Percentiles rank a stretch among this genome's conserved stretches.
phyloP scores from a whole-genome alignment of 139 green algal species.

The Micromonas pusilla region DNA sequence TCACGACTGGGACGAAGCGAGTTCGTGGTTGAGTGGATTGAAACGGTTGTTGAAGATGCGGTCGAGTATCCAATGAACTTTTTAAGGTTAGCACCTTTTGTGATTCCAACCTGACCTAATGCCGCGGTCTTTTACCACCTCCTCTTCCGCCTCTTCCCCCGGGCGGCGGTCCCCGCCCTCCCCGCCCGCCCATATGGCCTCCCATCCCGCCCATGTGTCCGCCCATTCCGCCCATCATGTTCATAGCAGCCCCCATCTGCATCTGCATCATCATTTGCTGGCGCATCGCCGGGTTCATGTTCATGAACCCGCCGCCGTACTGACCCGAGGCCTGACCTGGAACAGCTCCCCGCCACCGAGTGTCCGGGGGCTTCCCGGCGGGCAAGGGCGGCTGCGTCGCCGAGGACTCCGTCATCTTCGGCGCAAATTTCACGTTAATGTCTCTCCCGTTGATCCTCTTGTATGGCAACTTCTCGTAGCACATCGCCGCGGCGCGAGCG shows the following conservation, averaged over 20 bases:
- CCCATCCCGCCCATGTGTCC: neutral
- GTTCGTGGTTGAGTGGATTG: conserved; percentile 79
- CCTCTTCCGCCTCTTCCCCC: too few species aligned
- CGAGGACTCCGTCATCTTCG: neutral
- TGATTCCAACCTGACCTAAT: too few species aligned
- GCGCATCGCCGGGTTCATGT: neutral
- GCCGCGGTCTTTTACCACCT: too few species aligned
- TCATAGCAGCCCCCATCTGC: conserved; percentile 17
- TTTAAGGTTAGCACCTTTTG: neutral
- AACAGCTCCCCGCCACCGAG: neutral
- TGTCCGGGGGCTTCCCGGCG: conserved; percentile 8
- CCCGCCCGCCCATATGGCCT: too few species aligned
- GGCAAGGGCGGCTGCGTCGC: neutral
- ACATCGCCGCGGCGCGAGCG: conserved; percentile 15
- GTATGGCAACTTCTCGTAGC: conserved; percentile 4
- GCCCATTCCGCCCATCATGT: neutral
- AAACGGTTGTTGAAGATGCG: conserved; percentile 91
- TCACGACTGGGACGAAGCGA: conserved; percentile 89
- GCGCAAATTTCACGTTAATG: neutral
- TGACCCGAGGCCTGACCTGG: too few species aligned
- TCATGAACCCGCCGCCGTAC: too few species aligned
- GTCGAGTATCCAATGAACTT: conserved; percentile 34
- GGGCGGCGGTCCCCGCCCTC: too few species aligned
- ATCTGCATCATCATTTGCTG: conserved; percentile 10
- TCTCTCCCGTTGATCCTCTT: neutral